A percentile compares a stretch with the other conserved stretches of the same genome.
phyloP scores from a whole-genome alignment of 2,329 filamentous ascomycete species.

The Xylaria sp. region DNA sequence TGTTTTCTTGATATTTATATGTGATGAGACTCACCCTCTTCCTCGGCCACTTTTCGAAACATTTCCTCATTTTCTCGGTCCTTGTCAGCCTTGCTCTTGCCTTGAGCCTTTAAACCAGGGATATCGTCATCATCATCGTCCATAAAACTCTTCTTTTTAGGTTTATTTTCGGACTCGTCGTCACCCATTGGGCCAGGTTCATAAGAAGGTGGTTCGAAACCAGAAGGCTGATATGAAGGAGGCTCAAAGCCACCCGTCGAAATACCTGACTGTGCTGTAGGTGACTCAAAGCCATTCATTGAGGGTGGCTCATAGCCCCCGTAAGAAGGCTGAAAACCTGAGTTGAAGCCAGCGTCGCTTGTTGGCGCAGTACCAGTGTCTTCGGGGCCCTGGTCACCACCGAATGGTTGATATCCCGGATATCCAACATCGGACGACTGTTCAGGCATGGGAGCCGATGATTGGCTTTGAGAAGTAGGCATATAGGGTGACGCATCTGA shows the following conservation, averaged over 20 bases:
- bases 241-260: constrained; percentile 64
- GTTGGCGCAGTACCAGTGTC: constrained; percentile 18
- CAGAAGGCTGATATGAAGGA: constrained; percentile 68
- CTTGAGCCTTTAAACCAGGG: constrained; percentile 60
- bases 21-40: constrained; percentile 65
- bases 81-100: constrained; percentile 72
- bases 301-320: constrained; percentile 64
- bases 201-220: constrained; percentile 67
- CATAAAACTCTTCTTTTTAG: constrained; percentile 82
- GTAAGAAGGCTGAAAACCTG: constrained; percentile 59
- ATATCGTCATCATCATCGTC: constrained; percentile 82
- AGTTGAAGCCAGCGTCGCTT: constrained; percentile 38
- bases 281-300: constrained; percentile 49
- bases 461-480: constrained; percentile 39
- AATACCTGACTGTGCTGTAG: constrained; percentile 45
- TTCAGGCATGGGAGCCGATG: constrained; percentile 34
- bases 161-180: constrained; percentile 59
- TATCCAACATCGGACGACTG: constrained; percentile 41
- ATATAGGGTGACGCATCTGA: constrained; percentile 41
- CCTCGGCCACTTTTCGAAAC: constrained; percentile 84
- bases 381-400: constrained; percentile 35
- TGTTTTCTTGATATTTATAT: not conserved
- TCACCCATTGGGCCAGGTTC: constrained; percentile 63
- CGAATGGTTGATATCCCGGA: constrained; percentile 46
- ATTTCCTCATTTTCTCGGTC: constrained; percentile 86